A percentile compares a stretch with the other conserved stretches of the same genome.
phyloP scores from a whole-genome alignment of 805 yeast genomes.

The Sugiyamaella boreocaroliniensis region DNA sequence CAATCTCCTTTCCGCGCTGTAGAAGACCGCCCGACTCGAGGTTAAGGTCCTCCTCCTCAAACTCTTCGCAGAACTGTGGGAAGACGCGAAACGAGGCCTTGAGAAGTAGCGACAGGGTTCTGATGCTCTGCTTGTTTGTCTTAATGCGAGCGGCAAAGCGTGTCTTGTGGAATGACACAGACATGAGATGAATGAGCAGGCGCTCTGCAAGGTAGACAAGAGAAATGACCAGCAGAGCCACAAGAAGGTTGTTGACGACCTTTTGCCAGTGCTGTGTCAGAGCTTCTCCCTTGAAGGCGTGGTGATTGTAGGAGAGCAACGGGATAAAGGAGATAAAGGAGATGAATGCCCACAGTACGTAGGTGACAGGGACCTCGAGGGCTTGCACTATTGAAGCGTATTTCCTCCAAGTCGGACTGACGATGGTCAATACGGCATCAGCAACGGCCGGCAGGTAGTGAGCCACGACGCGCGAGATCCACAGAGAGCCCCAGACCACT shows the following conservation, averaged over 20 bases:
- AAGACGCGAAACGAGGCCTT: constrained; percentile 30
- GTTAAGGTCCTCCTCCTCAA: constrained; percentile 31
- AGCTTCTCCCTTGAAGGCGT: constrained; percentile 17
- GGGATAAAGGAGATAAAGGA: constrained; percentile 34
- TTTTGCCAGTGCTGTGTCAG: constrained; percentile 31
- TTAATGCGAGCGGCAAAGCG: constrained; percentile 34
- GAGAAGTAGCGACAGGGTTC: constrained; percentile 27
- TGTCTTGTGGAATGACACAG: constrained; percentile 35
- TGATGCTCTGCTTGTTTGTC: constrained; percentile 30
- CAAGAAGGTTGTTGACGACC: constrained; percentile 30
- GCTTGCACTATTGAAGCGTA: constrained; percentile 30
- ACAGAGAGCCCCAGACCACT: constrained; percentile 34
- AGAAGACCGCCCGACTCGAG: constrained; percentile 24
- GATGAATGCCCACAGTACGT: constrained; percentile 31
- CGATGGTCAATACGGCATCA: constrained; percentile 26
- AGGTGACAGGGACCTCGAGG: constrained; percentile 30
- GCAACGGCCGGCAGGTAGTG: constrained; percentile 29
- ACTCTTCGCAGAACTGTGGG: constrained; percentile 31
- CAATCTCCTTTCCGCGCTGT: constrained; percentile 7
- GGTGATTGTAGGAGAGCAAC: constrained; percentile 25
- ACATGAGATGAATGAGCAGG: constrained; percentile 32
- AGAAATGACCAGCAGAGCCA: constrained; percentile 33
- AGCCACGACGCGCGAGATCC: constrained; percentile 30
- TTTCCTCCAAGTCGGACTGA: constrained; percentile 29
- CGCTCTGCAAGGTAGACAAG: constrained; percentile 33